Percentiles rank a stretch among this genome's conserved stretches.
These are phyloP conservation scores for Diutina scorzettiae DNA, from an alignment of 1,139 yeast genomes.

Conservation along the genomic window DNA sequence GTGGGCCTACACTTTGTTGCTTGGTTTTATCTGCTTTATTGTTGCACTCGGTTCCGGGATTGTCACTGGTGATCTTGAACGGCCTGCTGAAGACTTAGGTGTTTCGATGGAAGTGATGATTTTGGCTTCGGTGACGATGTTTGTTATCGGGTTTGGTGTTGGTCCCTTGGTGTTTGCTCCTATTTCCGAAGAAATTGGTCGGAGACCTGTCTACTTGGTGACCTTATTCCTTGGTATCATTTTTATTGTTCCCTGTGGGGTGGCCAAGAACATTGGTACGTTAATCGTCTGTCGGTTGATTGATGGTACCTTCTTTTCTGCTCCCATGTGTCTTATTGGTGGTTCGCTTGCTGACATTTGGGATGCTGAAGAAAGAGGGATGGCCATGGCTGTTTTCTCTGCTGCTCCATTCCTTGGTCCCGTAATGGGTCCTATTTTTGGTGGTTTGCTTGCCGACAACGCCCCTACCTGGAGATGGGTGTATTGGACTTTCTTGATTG, in stretches of 20 bases:
- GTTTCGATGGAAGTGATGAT: conserved; percentile 47
- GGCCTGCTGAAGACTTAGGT: conserved; percentile 39
- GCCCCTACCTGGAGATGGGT: conserved; percentile 68
- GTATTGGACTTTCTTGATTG: conserved; percentile 52
- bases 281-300: conserved; percentile 52
- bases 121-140: conserved; percentile 41
- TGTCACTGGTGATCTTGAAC: conserved; percentile 46
- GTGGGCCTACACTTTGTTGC: conserved; percentile 42
- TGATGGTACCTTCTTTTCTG: conserved; percentile 61
- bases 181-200: conserved; percentile 59
- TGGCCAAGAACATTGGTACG: conserved; percentile 61
- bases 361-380: conserved; percentile 32
- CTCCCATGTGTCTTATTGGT: conserved; percentile 73
- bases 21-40: conserved; percentile 43
- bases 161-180: conserved; percentile 73
- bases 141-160: conserved; percentile 66
- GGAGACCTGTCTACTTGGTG: conserved; percentile 41
- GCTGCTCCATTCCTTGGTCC: conserved; percentile 12
- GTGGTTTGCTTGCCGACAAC: conserved; percentile 58
- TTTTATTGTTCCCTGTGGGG: conserved; percentile 63
- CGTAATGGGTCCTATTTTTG: conserved; percentile 32
- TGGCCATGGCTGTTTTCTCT: conserved; percentile 10
- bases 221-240: conserved; percentile 52
- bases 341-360: conserved; percentile 71
- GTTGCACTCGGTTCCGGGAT: conserved; percentile 52